Conservation (phyloP, 2,329 filamentous ascomycete genomes). For the Cercospora sp. region DNA sequence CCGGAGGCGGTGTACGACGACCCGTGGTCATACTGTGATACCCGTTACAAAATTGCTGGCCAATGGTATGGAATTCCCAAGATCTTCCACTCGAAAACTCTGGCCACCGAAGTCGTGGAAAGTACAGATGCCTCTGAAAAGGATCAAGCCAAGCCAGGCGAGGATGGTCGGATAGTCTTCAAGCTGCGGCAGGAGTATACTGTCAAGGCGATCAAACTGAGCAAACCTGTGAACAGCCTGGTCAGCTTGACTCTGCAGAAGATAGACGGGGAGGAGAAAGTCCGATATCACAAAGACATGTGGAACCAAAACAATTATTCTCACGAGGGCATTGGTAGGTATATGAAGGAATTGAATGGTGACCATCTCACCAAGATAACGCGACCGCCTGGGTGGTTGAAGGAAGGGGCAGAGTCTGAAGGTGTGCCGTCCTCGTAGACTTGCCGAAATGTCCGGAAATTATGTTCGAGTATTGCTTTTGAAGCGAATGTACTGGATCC, state of each 20-base stretch:
- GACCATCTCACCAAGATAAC: conserved; percentile 12
- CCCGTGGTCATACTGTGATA: conserved; percentile 52
- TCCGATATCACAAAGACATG: conserved; percentile 54
- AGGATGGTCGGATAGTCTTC: conserved; percentile 47
- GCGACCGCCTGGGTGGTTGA: conserved; percentile 6
- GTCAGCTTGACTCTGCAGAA: conserved; percentile 43
- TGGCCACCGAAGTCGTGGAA: conserved; percentile 21
- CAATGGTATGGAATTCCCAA: conserved; percentile 50
- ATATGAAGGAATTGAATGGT: conserved; percentile 54
- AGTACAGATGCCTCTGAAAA: neutral
- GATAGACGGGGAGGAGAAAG: conserved; percentile 40
- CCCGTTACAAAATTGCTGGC: conserved; percentile 52
- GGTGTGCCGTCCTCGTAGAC: conserved; percentile 2
- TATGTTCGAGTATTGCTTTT: too few relatives aligned
- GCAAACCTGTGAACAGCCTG: conserved; percentile 46
- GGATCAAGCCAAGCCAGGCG: conserved; percentile 30
- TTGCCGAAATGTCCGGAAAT: neutral
- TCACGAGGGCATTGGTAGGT: conserved; percentile 50
- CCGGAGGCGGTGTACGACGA: conserved; percentile 52
- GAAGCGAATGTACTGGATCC: too few relatives aligned
- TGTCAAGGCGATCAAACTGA: conserved; percentile 42
- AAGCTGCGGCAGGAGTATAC: conserved; percentile 54
- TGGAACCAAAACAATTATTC: conserved; percentile 54
- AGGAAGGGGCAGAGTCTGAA: conserved; percentile 7
- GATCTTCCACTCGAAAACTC: conserved; percentile 22